Base-by-base conservation (phyloP, 164 flowering plant species). In the Piper betle region DNA sequence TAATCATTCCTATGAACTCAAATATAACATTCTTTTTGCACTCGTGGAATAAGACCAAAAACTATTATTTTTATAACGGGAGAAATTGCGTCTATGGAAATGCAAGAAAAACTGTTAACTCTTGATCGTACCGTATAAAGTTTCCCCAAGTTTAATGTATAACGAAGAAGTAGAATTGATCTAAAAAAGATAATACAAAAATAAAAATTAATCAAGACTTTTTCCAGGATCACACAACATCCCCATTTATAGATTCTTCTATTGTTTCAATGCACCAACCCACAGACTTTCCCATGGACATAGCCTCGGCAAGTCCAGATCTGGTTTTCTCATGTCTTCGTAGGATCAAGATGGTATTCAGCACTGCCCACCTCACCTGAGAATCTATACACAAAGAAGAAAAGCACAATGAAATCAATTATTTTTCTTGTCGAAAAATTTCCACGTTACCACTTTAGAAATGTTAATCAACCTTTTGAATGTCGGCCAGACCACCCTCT, bases 351-450 rank as follows among this genome's bases (percentile, higher is more conserved):
- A 82, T 64, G 3, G 94, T 89, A 70, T 89, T 93, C 53, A 89
- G 77, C 1, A 93, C 87, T 38, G 97, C 85, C 97, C 98, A 93
- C 71, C 98, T 78, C 20, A 93, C 96, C 70, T 89, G 97, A 60
- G 94, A 87, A 73, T 93, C 91, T 93, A 82, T 53, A 42, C 64
- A 53, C 12, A 18, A 62, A 18, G 2, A 53, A 69, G 58, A 52
- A 68, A 7, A 8, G 6, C 16, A n/a, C 53, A 52, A 17, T 25
- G 33, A 25, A 25, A 25, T 64, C 19, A 62, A 39, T 16, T 39
- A 37, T 5, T 39, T 3, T 42, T 43, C 13, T 33, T 46, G 43
- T 18, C 1, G n/a, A 39, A 15, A 25, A 9, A 16, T 12, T 5
- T 33, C 0, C 56, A 2, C 13, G 58, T 5, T 25, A 1, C 8